Base-by-base conservation (phyloP, 1,284 basidiomycete species). In the Cutaneotrichosporon sp. region DNA sequence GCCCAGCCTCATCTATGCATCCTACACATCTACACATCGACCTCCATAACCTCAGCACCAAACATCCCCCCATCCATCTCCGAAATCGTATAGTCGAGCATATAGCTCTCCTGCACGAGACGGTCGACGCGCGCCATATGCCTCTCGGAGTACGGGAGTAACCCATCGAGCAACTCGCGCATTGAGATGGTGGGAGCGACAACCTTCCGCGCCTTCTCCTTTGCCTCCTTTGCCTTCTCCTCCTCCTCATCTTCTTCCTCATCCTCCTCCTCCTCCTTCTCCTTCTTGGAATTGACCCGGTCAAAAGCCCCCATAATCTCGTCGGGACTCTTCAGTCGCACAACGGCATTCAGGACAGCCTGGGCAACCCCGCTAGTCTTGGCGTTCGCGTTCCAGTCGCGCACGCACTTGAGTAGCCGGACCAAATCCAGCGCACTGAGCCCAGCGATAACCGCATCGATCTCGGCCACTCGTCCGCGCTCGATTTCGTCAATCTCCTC, bases 311-410 rank as follows among this genome's bases (percentile, higher is more conserved):
- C 80, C 56, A 89, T 80, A 57, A 98, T 82, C 34, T 91, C 88
- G 36, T 90, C 88, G 1, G 89, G 86, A 0, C 87, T 82, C 50
- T 88, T 86, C 63, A 90, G 80, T 71, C 90, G 90, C 64, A 98
- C 81, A 59, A 98, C 82, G 4, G 92, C 88, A 74, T 92, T 87
- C 60, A 99, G 82, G 32, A 98, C 84, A 18, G 84, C 83, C 80
- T 99, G 96, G 1, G 97, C 96, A 49, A 97, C 85, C n/a, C 82
- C 81, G 65, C 90, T 88, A 26, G 92, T 94, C 73, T 89, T 89
- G 7, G 90, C 90, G 63, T 88, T 90, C 13, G 94, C 89, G 80
- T 98, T 99, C 96, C 96, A 99, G 72, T 91, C 89, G 52, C 91
- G 86, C 40, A 94, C 85, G 79, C 92, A 95, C 50, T 85, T 84